A percentile compares a stretch with the other conserved stretches of the same genome.
Conservation (phyloP, 352 stramenopile species). For the Phytophthora ramorum region DNA sequence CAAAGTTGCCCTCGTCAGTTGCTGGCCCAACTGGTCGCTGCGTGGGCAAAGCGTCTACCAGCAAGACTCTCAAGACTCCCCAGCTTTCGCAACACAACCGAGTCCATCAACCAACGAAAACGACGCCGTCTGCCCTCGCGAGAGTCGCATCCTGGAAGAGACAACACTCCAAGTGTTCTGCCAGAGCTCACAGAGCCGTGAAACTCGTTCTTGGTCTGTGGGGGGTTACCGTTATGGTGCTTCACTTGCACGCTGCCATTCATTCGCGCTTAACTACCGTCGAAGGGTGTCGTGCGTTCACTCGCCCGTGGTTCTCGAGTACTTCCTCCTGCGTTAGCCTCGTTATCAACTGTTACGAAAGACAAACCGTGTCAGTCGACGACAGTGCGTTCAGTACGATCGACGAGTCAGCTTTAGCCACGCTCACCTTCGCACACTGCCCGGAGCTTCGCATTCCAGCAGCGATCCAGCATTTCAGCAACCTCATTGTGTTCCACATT, state of each 20-base stretch:
- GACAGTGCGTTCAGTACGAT: not conserved
- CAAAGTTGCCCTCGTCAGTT: not conserved
- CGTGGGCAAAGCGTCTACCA: not conserved
- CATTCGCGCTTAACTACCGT: conserved; percentile 3
- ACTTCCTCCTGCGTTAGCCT: conserved; percentile 7
- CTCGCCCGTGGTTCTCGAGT: not conserved
- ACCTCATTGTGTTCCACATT: conserved; percentile 11
- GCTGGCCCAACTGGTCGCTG: not conserved
- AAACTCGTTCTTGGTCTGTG: conserved; percentile 1
- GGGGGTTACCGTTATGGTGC: not conserved
- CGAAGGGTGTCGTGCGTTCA: conserved; percentile 1
- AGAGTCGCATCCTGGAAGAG: not conserved
- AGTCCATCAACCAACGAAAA: not conserved
- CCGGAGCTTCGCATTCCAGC: conserved; percentile 5
- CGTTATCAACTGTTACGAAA: conserved; percentile 13
- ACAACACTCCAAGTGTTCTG: not conserved
- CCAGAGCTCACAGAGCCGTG: not conserved
- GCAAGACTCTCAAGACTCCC: not conserved
- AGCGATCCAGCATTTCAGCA: conserved; percentile 5
- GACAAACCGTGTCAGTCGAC: not conserved
- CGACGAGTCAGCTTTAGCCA: conserved; percentile 1
- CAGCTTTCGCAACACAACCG: not conserved
- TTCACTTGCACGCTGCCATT: not conserved
- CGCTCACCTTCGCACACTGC: conserved; percentile 8
- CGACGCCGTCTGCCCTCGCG: not conserved